A percentile compares a stretch with the other conserved stretches of the same genome.
Evolutionary conservation across 169 alveolate species (phyloP).

Genomic region (Besnoitia besnoiti): DNA sequence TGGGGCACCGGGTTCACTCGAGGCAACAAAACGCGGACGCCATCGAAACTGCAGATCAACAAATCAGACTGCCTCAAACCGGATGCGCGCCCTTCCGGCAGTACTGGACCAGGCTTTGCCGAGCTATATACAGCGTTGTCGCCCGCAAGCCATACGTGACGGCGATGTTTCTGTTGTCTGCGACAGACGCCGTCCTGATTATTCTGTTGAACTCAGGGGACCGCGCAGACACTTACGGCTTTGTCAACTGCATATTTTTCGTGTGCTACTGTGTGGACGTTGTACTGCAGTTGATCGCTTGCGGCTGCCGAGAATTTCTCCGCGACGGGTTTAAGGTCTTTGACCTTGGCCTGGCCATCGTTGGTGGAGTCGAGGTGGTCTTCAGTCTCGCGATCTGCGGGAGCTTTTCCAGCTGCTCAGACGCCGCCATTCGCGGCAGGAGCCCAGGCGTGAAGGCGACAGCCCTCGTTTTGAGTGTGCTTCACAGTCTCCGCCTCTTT

Average conservation of each 20-base stretch:
- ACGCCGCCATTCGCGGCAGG: not conserved
- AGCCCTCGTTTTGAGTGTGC: not conserved
- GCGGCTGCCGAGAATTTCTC: slow-evolving; percentile 11
- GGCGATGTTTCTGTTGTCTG: not conserved
- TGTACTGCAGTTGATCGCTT: not conserved
- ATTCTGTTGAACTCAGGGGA: not conserved
- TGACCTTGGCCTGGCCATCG: not conserved
- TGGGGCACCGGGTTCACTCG: not conserved
- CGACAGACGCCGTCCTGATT: not conserved
- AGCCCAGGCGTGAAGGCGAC: not conserved
- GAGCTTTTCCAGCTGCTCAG: not conserved
- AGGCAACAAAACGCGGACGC: not conserved
- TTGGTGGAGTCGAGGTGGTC: not conserved
- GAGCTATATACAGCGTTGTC: not conserved
- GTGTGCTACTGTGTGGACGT: not conserved
- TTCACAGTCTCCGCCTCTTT: slow-evolving; percentile 60
- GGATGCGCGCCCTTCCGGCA: not conserved
- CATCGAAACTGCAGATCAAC: not conserved
- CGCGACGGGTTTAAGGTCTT: slow-evolving; percentile 31
- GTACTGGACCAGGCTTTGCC: not conserved
- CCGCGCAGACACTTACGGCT: not conserved
- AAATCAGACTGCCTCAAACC: no score
- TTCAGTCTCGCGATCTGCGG: not conserved
- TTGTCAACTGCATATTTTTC: not conserved
- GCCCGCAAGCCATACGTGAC: slow-evolving; percentile 12